Base-by-base conservation (phyloP, 164 flowering plant genomes). In the Paratinospora sagittata region DNA sequence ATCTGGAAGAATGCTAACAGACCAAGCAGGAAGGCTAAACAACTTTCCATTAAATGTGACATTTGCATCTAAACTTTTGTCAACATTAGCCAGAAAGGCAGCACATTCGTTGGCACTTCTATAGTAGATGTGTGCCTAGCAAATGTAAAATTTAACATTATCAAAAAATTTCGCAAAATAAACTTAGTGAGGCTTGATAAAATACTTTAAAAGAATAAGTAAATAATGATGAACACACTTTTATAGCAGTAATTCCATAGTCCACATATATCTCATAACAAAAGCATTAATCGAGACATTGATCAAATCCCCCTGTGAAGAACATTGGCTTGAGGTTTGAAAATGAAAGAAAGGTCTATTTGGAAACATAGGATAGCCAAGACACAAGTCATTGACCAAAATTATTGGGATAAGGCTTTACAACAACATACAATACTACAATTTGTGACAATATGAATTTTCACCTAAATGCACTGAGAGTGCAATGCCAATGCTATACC, bases 1-100 rank as follows among this genome's bases (percentile, higher is more conserved):
- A 65, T 89, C 94, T 23, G 91, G 90, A 65, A 89, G 86, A 47
- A 89, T 88, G 90, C 94, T 89, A 8, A 88, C 89, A 30, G 94
- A 89, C 94, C 94, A 89, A 62, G 91, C 87, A 37, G 91, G 91
- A 70, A 89, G 84, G 66, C 27, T 27, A 74, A 85, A 89, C 3
- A 68, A 33, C 24, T 63, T 75, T 14, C 86, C 88, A 27, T 79
- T 82, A 66, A 89, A 89, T 16, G 76, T 69, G 47, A 88, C 89
- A 67, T 62, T 82, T 68, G 85, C 88, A 69, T 82, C 83, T 27
- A 57, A 67, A 30, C 27, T 70, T 62, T 62, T 76, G 70, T 76
- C 89, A 66, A 68, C 65, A 75, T 89, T 89, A 21, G 94, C 88
- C 63, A 88, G 87, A 81, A 89, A 89, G 6, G 91, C 90, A 16